Evolutionary conservation across 441 rosid species (phyloP).

Genomic region (Arabidopsis lyrata): DNA sequence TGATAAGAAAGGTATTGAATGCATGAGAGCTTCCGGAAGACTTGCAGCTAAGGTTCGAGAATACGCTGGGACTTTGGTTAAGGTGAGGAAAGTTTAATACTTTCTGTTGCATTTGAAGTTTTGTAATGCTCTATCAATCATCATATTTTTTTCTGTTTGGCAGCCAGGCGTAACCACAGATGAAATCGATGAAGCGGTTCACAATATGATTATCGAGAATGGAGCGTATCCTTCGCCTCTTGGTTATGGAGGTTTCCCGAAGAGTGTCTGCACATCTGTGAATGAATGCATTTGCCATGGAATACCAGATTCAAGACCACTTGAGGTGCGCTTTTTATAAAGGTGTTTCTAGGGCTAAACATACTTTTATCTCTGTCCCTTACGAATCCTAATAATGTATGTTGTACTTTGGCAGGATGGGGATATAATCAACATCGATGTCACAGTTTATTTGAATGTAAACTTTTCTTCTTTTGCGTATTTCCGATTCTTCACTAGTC

Average conservation of each 20-base stretch:
- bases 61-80: slow-evolving; percentile 84
- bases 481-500: slow-evolving; percentile 12
- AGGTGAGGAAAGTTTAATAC: slow-evolving; percentile 53
- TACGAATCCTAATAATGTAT: neutral
- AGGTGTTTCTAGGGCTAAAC: neutral
- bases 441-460: slow-evolving; percentile 86
- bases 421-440: slow-evolving; percentile 91
- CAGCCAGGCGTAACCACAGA: slow-evolving; percentile 91
- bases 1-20: slow-evolving; percentile 71
- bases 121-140: neutral
- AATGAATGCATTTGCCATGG: slow-evolving; percentile 98
- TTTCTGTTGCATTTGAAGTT: neutral
- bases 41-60: slow-evolving; percentile 90
- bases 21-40: slow-evolving; percentile 91
- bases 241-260: slow-evolving; percentile 96
- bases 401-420: slow-evolving; percentile 68
- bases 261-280: slow-evolving; percentile 96
- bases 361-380: neutral
- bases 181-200: slow-evolving; percentile 91
- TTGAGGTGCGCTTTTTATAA: slow-evolving; percentile 57
- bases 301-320: slow-evolving; percentile 87
- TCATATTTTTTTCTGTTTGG: slow-evolving; percentile 35
- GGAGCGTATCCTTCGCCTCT: slow-evolving; percentile 99
- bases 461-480: slow-evolving; percentile 36
- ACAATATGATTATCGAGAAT: slow-evolving; percentile 86